These are phyloP conservation scores for Metschnikowia shivogae DNA, from an alignment of 805 yeast genomes.

Conservation along the genomic window DNA sequence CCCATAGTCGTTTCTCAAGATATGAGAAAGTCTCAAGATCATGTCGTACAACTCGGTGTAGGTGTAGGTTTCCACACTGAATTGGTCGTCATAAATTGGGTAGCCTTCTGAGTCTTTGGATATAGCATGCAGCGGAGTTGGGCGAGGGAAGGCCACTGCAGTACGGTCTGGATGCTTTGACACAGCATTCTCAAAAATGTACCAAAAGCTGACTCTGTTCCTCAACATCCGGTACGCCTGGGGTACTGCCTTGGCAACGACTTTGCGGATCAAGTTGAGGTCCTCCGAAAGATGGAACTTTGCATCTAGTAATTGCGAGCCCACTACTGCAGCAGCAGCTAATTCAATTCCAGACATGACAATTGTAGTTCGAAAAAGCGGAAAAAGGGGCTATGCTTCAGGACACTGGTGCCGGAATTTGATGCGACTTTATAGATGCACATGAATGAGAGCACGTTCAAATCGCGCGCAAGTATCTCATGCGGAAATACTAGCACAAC, in stretches of 20 bases:
- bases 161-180: slow-evolving; percentile 42
- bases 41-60: slow-evolving; percentile 65
- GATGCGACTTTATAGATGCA: slow-evolving; percentile 4
- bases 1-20: slow-evolving; percentile 59
- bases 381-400: not conserved
- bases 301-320: slow-evolving; percentile 45
- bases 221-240: slow-evolving; percentile 35
- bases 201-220: slow-evolving; percentile 62
- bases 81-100: slow-evolving; percentile 50
- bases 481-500: too few species aligned
- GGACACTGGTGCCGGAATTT: not conserved
- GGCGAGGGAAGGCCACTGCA: slow-evolving; percentile 65
- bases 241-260: slow-evolving; percentile 36
- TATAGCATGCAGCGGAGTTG: slow-evolving; percentile 25
- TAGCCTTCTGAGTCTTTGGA: slow-evolving; percentile 26
- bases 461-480: not conserved
- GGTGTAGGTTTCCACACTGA: slow-evolving; percentile 58
- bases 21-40: slow-evolving; percentile 60
- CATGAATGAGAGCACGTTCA: slow-evolving; percentile 3
- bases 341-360: slow-evolving; percentile 36
- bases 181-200: slow-evolving; percentile 58
- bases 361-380: not conserved
- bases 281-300: slow-evolving; percentile 51
- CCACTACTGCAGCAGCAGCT: slow-evolving; percentile 40
- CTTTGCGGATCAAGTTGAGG: slow-evolving; percentile 44